Evolutionary conservation across 2,329 filamentous ascomycete species (phyloP).

Genomic region (Scolecobasidium constrictum): DNA sequence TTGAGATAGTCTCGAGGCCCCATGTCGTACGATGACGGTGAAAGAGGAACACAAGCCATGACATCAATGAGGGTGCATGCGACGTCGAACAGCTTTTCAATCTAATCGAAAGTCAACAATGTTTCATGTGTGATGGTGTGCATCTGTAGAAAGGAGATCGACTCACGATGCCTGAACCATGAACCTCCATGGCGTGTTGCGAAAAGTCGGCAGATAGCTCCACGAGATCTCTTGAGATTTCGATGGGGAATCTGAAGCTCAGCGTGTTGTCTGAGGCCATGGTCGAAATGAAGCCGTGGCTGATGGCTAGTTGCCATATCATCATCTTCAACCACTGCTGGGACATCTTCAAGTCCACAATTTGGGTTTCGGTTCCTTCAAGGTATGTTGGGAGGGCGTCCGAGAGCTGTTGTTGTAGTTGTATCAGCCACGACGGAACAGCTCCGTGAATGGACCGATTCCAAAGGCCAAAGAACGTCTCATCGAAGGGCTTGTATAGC

Average conservation of each 20-base stretch:
- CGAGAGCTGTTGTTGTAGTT: slow-evolving; percentile 39
- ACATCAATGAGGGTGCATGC: slow-evolving; percentile 64
- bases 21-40: slow-evolving; percentile 44
- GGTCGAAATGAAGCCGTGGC: slow-evolving; percentile 52
- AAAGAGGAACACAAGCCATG: slow-evolving; percentile 51
- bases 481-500: slow-evolving; percentile 52
- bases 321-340: slow-evolving; percentile 62
- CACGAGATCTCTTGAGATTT: slow-evolving; percentile 49
- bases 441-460: slow-evolving; percentile 37
- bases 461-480: slow-evolving; percentile 53
- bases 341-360: slow-evolving; percentile 56
- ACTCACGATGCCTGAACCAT: slow-evolving; percentile 62
- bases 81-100: slow-evolving; percentile 73
- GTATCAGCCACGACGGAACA: slow-evolving; percentile 34
- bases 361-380: slow-evolving; percentile 53
- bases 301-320: slow-evolving; percentile 62
- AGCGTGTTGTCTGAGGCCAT: slow-evolving; percentile 47
- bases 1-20: slow-evolving; percentile 66
- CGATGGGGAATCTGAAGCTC: slow-evolving; percentile 50
- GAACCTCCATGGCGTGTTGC: slow-evolving; percentile 60
- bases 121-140: background rate
- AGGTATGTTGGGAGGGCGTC: slow-evolving; percentile 43
- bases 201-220: slow-evolving; percentile 61
- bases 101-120: slow-evolving; percentile 27
- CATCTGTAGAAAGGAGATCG: no score